These are phyloP conservation scores for Dunaliella sp. DNA, from an alignment of 139 green algal species.

Conservation along the genomic window DNA sequence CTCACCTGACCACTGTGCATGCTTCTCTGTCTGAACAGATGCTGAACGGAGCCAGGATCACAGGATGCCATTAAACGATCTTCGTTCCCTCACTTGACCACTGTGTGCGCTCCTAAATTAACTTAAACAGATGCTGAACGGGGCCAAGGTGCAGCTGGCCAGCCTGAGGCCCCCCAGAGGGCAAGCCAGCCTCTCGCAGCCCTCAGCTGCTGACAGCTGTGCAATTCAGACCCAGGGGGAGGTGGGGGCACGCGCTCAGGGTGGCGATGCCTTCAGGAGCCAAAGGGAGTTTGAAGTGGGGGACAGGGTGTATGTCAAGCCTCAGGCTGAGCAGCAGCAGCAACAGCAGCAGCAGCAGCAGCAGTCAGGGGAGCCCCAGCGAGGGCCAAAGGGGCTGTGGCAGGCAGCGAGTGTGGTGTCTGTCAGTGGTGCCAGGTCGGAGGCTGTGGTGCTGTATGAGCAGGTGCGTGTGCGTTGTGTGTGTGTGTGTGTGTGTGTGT, in stretches of 20 bases:
- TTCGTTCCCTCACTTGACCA: too few relatives aligned
- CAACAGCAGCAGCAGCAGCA: constrained; percentile 10
- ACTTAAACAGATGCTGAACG: constrained; percentile 6
- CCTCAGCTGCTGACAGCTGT: too few relatives aligned
- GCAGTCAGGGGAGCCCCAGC: constrained; percentile 15
- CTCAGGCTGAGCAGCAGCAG: neutral
- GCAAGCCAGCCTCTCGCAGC: neutral
- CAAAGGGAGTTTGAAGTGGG: neutral
- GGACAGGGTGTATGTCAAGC: neutral
- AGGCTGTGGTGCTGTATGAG: constrained; percentile 3
- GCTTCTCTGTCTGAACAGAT: too few relatives aligned
- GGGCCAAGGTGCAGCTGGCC: neutral
- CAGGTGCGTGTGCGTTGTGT: neutral
- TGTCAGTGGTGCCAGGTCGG: neutral
- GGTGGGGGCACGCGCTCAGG: too few relatives aligned
- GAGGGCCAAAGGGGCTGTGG: neutral
- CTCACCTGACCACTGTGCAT: too few relatives aligned
- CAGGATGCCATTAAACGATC: too few relatives aligned
- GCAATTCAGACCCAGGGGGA: too few relatives aligned
- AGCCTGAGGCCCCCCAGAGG: neutral
- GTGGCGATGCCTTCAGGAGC: too few relatives aligned
- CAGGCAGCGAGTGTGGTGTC: constrained; percentile 4
- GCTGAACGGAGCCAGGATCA: too few relatives aligned
- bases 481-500: neutral
- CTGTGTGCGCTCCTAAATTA: too few relatives aligned